Evolutionary conservation across 352 stramenopile genomes (phyloP).

Genomic region (Saprolegnia diclina): DNA sequence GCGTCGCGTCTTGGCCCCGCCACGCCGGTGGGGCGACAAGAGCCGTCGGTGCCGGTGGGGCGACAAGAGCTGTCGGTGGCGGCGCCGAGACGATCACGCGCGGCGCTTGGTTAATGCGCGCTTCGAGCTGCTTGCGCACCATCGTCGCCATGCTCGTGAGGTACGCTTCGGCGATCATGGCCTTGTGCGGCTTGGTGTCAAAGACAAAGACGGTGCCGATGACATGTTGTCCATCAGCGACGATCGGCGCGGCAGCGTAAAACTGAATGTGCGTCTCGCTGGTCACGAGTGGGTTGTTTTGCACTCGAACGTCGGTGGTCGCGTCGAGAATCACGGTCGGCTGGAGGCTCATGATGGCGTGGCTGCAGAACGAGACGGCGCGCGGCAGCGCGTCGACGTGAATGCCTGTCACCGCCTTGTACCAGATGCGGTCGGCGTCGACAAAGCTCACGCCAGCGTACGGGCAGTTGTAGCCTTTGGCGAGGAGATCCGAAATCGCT

Average conservation of each 20-base stretch:
- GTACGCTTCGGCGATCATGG: conserved; percentile 7
- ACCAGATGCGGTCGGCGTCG: conserved; percentile 5
- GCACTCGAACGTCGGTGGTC: conserved; percentile 79
- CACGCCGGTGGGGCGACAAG: neutral
- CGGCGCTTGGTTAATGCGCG: neutral
- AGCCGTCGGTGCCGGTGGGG: neutral
- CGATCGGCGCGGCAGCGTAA: conserved; percentile 81
- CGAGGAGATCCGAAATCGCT: conserved; percentile 15
- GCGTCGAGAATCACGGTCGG: conserved; percentile 84
- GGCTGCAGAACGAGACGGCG: conserved; percentile 56
- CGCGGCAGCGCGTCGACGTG: conserved; percentile 39
- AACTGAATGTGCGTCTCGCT: conserved; percentile 88
- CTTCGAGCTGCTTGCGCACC: conserved; percentile 10
- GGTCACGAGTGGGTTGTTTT: conserved; percentile 79
- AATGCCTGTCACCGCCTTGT: neutral
- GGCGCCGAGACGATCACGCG: too few relatives aligned
- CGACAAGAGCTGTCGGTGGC: neutral
- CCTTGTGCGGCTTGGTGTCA: conserved; percentile 38
- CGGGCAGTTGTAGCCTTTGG: conserved; percentile 25
- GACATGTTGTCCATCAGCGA: conserved; percentile 43
- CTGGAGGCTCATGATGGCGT: conserved; percentile 39
- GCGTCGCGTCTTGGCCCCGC: neutral
- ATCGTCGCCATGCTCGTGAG: conserved; percentile 19
- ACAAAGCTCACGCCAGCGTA: conserved; percentile 20
- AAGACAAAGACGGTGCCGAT: conserved; percentile 82